phyloP scores from a whole-genome alignment of 1,284 basidiomycete species.

The Boletus nobilissimus region DNA sequence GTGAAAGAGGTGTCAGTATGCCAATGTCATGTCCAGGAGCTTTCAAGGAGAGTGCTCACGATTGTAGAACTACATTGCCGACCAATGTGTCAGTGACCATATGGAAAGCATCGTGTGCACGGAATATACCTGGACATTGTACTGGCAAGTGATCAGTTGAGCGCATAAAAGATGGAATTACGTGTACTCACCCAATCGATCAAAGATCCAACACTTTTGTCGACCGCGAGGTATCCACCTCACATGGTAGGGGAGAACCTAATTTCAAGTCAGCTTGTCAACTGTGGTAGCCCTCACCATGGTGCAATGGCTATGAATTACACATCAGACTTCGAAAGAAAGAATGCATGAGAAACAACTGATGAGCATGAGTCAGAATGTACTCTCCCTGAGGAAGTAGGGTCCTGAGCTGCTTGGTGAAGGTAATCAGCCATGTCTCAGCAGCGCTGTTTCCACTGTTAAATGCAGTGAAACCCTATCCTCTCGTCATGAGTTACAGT shows the following conservation, averaged over 20 bases:
- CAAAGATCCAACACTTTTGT: constrained; percentile 61
- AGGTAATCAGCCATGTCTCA: constrained; percentile 57
- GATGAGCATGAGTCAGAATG: constrained; percentile 52
- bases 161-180: background rate
- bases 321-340: constrained; percentile 5
- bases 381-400: constrained; percentile 51
- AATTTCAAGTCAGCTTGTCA: constrained; percentile 5
- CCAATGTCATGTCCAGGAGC: background rate
- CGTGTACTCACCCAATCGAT: constrained; percentile 59
- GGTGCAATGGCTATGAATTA: constrained; percentile 41
- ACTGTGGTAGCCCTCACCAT: constrained; percentile 34
- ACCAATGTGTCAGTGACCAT: background rate
- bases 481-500: background rate
- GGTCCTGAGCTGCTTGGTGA: constrained; percentile 53
- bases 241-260: constrained; percentile 37
- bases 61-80: constrained; percentile 64
- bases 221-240: constrained; percentile 69
- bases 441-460: constrained; percentile 54
- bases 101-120: background rate
- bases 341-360: constrained; percentile 9
- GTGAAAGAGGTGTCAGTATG: background rate
- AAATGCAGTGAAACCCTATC: constrained; percentile 60
- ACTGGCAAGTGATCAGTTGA: constrained; percentile 39
- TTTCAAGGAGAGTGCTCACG: no score
- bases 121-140: constrained; percentile 59